A percentile compares a stretch with the other conserved stretches of the same genome.
Evolutionary conservation across 805 yeast species (phyloP).

Genomic region (Candida sonorensis): DNA sequence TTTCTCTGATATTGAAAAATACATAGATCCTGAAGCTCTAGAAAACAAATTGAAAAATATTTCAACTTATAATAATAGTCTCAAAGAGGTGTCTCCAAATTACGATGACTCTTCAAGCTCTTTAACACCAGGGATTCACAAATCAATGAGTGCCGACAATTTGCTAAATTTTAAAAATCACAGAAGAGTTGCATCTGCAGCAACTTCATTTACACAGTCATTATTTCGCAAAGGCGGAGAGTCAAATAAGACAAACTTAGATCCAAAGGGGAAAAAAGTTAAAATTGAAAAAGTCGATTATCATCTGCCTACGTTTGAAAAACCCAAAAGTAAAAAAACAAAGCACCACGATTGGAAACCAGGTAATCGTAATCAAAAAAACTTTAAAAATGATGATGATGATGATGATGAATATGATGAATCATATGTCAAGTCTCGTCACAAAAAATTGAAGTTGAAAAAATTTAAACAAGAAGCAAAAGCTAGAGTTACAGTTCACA

Average conservation of each 20-base stretch:
- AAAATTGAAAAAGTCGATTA: slow-evolving; percentile 7
- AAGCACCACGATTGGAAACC: too few relatives aligned
- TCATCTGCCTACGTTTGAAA: slow-evolving; percentile 15
- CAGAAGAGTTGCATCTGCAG: slow-evolving; percentile 5
- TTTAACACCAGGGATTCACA: slow-evolving; percentile 5
- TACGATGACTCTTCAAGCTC: neutral
- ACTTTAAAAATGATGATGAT: too few relatives aligned
- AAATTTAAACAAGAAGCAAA: slow-evolving; percentile 32
- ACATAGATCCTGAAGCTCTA: slow-evolving; percentile 11
- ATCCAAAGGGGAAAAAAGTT: slow-evolving; percentile 4
- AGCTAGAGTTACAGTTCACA: slow-evolving; percentile 87
- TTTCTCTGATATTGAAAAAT: slow-evolving; percentile 9
- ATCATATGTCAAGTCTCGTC: neutral
- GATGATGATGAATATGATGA: slow-evolving; percentile 3
- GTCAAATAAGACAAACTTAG: slow-evolving; percentile 1
- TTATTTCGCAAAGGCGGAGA: neutral
- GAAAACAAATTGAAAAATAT: slow-evolving; percentile 14
- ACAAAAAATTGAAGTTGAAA: slow-evolving; percentile 15
- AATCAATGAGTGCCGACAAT: slow-evolving; percentile 15
- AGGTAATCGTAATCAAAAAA: too few relatives aligned
- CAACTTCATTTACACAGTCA: slow-evolving; percentile 2
- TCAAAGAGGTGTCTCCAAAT: neutral
- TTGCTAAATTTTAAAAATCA: slow-evolving; percentile 4
- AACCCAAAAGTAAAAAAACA: slow-evolving; percentile 2
- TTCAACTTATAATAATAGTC: neutral